Evolutionary conservation across 2,329 filamentous ascomycete genomes (phyloP), one percentile per base, ranked within the genome.

Genomic region (Fusarium sp.): DNA sequence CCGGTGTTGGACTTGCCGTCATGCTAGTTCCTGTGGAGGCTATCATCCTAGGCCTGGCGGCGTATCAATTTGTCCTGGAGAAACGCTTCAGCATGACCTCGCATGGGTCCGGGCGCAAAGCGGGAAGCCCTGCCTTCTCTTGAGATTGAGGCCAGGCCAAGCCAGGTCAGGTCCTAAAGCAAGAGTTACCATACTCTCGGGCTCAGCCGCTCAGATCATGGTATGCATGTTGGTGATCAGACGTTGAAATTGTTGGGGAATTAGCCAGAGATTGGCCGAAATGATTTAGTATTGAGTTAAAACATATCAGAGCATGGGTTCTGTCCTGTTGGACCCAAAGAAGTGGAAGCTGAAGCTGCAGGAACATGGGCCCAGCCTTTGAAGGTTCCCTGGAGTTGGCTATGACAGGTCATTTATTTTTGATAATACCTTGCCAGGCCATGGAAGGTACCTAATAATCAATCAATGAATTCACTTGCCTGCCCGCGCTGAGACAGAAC

Each of bases 21-120:
- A 75, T 88, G 67, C 80, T 89, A 49, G 83, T 90, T 31, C 87
- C 87, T 12, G 75, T 90, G 41, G 83, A 90, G 77, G 77, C 83
- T 5, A 70, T 83, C 16, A 79, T 84, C 4, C 70, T 90, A 41
- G 82, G 76, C 3, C 73, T 83, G 23, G 82, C 83, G 4, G 82
- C 76, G 16, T 83, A 81, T 62, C 82, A 85, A 70, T 73, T 81
- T 52, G 76, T 81, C 57, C 69, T 84, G 12, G 81, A 84, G 77
- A 82, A 80, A 71, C 84, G 81, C 69, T 67, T 77, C 11, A 70
- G 69, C 40, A 41, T 68, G 50, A 52, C 57, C 38, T 45, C 57
- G 33, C 52, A 58, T 65, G 72, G 71, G 26, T 73, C 71, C 23
- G 77, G 77, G 26, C 75, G 76, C 72, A 80, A 81, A 71, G 70